Evolutionary conservation across 2,329 filamentous ascomycete species (phyloP).

Genomic region (Ceratocystis variospora): DNA sequence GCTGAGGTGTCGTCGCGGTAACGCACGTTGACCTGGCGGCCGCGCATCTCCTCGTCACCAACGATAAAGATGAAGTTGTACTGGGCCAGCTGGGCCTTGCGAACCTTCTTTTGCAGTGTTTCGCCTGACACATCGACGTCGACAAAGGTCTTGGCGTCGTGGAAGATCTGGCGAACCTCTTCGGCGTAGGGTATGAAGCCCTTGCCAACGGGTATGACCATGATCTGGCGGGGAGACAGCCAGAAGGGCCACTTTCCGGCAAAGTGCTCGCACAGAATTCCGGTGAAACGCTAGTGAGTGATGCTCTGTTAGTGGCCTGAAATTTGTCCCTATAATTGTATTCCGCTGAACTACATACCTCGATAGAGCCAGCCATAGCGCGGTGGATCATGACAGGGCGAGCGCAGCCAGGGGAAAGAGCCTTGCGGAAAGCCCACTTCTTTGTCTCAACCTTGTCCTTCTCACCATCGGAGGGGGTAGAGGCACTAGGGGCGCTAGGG

Average conservation of each 20-base stretch:
- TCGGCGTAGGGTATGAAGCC: constrained; percentile 58
- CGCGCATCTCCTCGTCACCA: constrained; percentile 47
- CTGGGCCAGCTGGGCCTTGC: constrained; percentile 63
- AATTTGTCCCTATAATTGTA: not conserved
- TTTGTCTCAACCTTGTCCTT: constrained; percentile 33
- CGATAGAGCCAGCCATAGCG: constrained; percentile 58
- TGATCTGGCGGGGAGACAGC: constrained; percentile 68
- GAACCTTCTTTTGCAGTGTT: constrained; percentile 82
- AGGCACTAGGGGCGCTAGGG: constrained; percentile 6
- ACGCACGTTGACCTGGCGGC: constrained; percentile 47
- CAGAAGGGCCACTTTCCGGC: constrained; percentile 83
- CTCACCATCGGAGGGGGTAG: constrained; percentile 28
- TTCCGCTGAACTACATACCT: constrained; percentile 20
- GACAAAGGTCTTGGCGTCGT: constrained; percentile 52
- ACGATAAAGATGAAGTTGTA: constrained; percentile 74
- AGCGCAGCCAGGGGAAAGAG: constrained; percentile 54
- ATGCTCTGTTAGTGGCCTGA: constrained; percentile 1
- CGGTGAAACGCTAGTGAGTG: constrained; percentile 43
- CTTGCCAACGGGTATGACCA: constrained; percentile 61
- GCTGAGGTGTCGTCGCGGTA: constrained; percentile 50
- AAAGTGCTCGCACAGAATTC: constrained; percentile 71
- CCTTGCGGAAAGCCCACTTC: constrained; percentile 30
- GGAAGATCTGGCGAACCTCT: constrained; percentile 57
- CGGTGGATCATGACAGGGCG: constrained; percentile 80
- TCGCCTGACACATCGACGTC: constrained; percentile 47